phyloP scores from a whole-genome alignment of 371 early-diverging fungal genomes.

The Apophysomyces elegans region DNA sequence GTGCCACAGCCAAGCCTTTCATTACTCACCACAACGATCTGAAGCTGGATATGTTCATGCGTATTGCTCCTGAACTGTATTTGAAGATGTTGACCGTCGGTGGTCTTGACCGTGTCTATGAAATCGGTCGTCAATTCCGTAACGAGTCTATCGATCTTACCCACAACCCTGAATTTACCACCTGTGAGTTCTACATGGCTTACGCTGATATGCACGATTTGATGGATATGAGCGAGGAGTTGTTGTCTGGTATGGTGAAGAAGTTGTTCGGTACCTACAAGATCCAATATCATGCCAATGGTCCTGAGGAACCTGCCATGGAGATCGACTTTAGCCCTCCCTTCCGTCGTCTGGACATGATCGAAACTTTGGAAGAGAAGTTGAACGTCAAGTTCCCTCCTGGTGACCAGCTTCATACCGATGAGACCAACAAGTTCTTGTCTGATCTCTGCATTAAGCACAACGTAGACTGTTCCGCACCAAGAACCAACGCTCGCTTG shows the following conservation, averaged over 20 bases:
- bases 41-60: slow-evolving; percentile 98
- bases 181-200: slow-evolving; percentile 99
- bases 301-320: slow-evolving; percentile 80
- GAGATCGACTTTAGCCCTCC: slow-evolving; percentile 97
- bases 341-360: slow-evolving; percentile 96
- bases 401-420: slow-evolving; percentile 81
- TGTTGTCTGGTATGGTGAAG: slow-evolving; percentile 94
- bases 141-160: slow-evolving; percentile 99
- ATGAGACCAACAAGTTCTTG: slow-evolving; percentile 88
- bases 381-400: slow-evolving; percentile 92
- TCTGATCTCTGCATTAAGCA: slow-evolving; percentile 91
- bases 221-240: slow-evolving; percentile 94
- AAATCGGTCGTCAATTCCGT: slow-evolving; percentile 99
- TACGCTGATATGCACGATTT: slow-evolving; percentile 99
- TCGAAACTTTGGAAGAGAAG: slow-evolving; percentile 90
- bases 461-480: slow-evolving; percentile 92
- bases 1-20: slow-evolving; percentile 99
- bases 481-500: slow-evolving; percentile 94
- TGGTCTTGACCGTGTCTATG: slow-evolving; percentile 99
- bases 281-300: slow-evolving; percentile 93
- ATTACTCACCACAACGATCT: slow-evolving; percentile 99
- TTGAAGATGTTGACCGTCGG: slow-evolving; percentile 98
- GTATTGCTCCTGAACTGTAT: slow-evolving; percentile 99
- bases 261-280: slow-evolving; percentile 86
- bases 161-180: slow-evolving; percentile 99